Evolutionary conservation across 768 basidiomycete genomes (phyloP).

Genomic region (Coprinopsis sp.): DNA sequence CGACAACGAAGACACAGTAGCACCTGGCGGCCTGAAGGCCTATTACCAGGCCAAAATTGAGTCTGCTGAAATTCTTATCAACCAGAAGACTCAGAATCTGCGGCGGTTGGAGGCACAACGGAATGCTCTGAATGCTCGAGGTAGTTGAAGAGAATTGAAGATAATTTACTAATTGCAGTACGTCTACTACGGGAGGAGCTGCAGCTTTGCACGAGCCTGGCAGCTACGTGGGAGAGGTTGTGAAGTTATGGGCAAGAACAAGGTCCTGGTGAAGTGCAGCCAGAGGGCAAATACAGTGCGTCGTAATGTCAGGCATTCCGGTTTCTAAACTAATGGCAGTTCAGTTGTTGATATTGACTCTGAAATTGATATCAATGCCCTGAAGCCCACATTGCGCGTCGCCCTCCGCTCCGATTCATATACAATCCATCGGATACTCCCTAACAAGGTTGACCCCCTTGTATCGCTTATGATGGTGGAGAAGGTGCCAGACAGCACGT

Average conservation of each 20-base stretch:
- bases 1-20: conserved; percentile 32
- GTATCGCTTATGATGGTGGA: conserved; percentile 99
- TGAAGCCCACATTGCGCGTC: conserved; percentile 86
- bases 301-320: conserved; percentile 12
- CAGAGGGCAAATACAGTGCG: conserved; percentile 98
- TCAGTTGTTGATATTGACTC: conserved; percentile 91
- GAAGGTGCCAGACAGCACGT: conserved; percentile 98
- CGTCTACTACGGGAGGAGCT: conserved; percentile 88
- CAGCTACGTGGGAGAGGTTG: conserved; percentile 95
- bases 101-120: conserved; percentile 93
- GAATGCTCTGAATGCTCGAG: conserved; percentile 94
- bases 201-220: conserved; percentile 93
- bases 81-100: conserved; percentile 94
- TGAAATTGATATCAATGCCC: conserved; percentile 73
- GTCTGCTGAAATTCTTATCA: conserved; percentile 85
- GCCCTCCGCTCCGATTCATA: conserved; percentile 96
- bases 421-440: conserved; percentile 93
- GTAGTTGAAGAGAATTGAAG: conserved; percentile 34
- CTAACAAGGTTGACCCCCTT: conserved; percentile 96
- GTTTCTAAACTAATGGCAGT: not conserved
- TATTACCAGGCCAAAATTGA: conserved; percentile 98
- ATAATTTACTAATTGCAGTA: conserved; percentile 42
- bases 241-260: conserved; percentile 99
- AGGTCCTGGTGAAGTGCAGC: conserved; percentile 98
- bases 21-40: conserved; percentile 69